Base-by-base conservation (phyloP, 192 early-diverging fungal genomes). In the Gryganskiella cystojenkinii region DNA sequence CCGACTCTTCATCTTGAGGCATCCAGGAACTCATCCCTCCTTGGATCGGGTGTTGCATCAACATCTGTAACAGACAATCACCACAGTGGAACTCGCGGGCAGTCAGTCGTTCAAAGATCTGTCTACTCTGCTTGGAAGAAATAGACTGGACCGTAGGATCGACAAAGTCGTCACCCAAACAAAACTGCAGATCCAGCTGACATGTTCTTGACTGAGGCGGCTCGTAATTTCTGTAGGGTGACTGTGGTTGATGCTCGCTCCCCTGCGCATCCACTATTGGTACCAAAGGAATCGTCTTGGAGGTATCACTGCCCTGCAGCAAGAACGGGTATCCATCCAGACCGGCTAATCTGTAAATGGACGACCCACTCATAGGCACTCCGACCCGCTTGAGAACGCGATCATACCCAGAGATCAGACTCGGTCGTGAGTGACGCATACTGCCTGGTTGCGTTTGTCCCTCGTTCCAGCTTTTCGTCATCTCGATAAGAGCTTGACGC, bases 311-410 rank as follows among this genome's bases (percentile, higher is more conserved):
- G 11, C 17, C 44, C 4, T 30, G 15, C 0, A 66, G 6, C 35
- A 75, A 4, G 55, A 59, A 71, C 1, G 80, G 80, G 43, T 64
- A 82, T n/a, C 80, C 80, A 46, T 82, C 80, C 47, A 76, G 25
- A n/a, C 68, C 71, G 11, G 80, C 56, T 25, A 66, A 52, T 30
- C 35, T 40, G 55, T 76, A 82, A 0, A 9, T 17, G 0, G 73
- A 71, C 0, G 72, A 66, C 17, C 67, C 65, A 56, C 72, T 67
- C 60, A 61, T 24, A 15, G 45, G 45, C 11, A 78, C 37, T 31
- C 64, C 58, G 2, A 67, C 46, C 0, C 55, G 34, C 4, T 51
- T 35, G 15, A 82, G 22, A 15, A 67, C 42, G 1, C 19, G 20
- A 13, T 64, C 49, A 35, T 76, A 46, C 34, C 61, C 61, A 9